Evolutionary conservation across 257 asterid species (phyloP).

Genomic region (Solanum dulcamara): DNA sequence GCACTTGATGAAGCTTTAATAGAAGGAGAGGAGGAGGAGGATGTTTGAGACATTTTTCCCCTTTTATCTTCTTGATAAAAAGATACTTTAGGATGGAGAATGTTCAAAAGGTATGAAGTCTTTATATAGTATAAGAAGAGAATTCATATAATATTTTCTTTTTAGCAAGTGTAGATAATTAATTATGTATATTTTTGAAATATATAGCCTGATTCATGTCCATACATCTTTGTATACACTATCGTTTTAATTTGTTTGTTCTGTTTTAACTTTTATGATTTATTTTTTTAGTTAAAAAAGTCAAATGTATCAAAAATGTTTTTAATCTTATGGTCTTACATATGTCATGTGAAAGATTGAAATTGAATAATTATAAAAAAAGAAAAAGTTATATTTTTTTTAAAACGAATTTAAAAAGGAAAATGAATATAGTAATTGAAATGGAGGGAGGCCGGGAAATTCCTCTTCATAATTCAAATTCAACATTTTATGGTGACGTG

Average conservation of each 20-base stretch:
- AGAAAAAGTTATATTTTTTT: too few relatives aligned
- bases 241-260: background rate
- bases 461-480: too few relatives aligned
- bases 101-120: constrained; percentile 1
- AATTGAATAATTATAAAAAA: too few relatives aligned
- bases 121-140: constrained; percentile 5
- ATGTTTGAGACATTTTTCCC: background rate
- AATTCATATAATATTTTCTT: background rate
- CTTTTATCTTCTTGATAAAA: background rate
- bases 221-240: background rate
- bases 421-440: too few relatives aligned
- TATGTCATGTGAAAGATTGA: too few relatives aligned
- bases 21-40: background rate
- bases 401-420: too few relatives aligned
- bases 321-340: too few relatives aligned
- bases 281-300: too few relatives aligned
- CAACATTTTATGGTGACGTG: background rate
- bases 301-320: too few relatives aligned
- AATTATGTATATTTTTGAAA: background rate
- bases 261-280: too few relatives aligned
- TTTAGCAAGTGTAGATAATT: background rate
- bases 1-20: background rate
- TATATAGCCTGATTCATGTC: constrained; percentile 12
- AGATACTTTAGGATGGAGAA: background rate
- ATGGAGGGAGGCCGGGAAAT: too few relatives aligned